Conservation (phyloP, 2,329 filamentous ascomycete species). For the Colletotrichum kahawae region DNA sequence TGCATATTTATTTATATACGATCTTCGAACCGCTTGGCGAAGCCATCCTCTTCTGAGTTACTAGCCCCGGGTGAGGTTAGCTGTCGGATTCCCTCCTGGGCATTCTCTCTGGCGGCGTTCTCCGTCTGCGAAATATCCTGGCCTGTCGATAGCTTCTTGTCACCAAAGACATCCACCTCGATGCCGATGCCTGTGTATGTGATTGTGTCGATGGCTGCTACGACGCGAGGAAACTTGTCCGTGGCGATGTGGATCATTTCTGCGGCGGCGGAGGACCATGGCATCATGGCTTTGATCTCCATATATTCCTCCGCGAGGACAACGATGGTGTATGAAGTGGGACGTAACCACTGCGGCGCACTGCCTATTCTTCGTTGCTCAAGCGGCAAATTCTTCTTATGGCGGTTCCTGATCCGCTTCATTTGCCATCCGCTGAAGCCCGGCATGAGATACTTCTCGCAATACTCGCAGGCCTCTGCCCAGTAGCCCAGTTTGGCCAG, state of each 20-base stretch:
- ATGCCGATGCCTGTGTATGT: constrained; percentile 21
- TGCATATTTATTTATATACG: not conserved
- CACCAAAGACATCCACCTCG: constrained; percentile 27
- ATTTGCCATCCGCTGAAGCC: constrained; percentile 77
- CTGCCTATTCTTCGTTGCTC: constrained; percentile 43
- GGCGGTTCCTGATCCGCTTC: constrained; percentile 25
- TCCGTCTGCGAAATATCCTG: not conserved
- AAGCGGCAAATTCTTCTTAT: constrained; percentile 35
- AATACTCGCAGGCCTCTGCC: constrained; percentile 72
- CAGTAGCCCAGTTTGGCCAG: constrained; percentile 66
- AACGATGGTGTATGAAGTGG: constrained; percentile 51
- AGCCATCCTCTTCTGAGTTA: not conserved
- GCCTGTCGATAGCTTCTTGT: not conserved
- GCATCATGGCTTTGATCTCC: constrained; percentile 50
- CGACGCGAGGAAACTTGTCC: constrained; percentile 42
- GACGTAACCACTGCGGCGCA: constrained; percentile 41
- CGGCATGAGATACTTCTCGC: constrained; percentile 79
- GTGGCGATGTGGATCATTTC: constrained; percentile 42
- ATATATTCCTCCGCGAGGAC: constrained; percentile 55
- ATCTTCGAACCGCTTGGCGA: not conserved
- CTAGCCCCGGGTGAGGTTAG: not conserved
- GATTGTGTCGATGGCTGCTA: constrained; percentile 40
- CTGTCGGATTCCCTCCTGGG: not conserved
- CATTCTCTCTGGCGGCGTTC: not conserved
- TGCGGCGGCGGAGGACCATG: constrained; percentile 54